phyloP scores from a whole-genome alignment of 768 basidiomycete species.

The Mrakia gelida region DNA sequence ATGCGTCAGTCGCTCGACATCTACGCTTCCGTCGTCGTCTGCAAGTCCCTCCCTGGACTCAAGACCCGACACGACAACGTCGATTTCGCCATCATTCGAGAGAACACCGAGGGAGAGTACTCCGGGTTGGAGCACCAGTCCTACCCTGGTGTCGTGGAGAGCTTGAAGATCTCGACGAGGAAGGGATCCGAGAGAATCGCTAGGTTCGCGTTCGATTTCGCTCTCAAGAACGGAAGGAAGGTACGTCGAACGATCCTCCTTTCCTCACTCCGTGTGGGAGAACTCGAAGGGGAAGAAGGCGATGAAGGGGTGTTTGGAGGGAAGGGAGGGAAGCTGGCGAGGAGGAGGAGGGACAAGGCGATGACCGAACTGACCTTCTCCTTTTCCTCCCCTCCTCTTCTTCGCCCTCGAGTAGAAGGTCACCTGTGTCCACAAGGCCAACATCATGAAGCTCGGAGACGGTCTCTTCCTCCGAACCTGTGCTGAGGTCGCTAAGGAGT shows the following conservation, averaged over 20 bases:
- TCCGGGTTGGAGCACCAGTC: conserved; percentile 97
- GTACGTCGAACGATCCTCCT: too few relatives aligned
- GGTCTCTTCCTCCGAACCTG: conserved; percentile 98
- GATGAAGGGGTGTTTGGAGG: too few relatives aligned
- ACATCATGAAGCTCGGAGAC: conserved; percentile 99
- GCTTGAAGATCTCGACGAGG: conserved; percentile 91
- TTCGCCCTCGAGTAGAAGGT: conserved; percentile 65
- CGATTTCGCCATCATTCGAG: conserved; percentile 98
- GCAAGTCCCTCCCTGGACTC: conserved; percentile 94
- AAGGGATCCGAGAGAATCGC: conserved; percentile 94
- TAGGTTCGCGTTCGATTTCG: conserved; percentile 98
- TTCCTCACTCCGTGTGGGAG: too few relatives aligned
- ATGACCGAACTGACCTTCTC: conserved; percentile 1
- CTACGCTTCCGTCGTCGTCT: conserved; percentile 95
- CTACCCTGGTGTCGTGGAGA: conserved; percentile 97
- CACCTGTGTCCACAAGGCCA: conserved; percentile 99
- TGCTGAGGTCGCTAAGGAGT: conserved; percentile 92
- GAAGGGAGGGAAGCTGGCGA: neutral
- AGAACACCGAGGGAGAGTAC: conserved; percentile 99
- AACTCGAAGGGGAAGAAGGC: too few relatives aligned
- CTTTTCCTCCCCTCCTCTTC: neutral
- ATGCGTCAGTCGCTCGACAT: conserved; percentile 99
- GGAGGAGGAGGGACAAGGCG: neutral
- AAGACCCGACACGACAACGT: conserved; percentile 94
- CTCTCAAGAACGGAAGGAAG: conserved; percentile 96